phyloP scores from a whole-genome alignment of 768 basidiomycete genomes.

The Leucocoprinus leucothites region DNA sequence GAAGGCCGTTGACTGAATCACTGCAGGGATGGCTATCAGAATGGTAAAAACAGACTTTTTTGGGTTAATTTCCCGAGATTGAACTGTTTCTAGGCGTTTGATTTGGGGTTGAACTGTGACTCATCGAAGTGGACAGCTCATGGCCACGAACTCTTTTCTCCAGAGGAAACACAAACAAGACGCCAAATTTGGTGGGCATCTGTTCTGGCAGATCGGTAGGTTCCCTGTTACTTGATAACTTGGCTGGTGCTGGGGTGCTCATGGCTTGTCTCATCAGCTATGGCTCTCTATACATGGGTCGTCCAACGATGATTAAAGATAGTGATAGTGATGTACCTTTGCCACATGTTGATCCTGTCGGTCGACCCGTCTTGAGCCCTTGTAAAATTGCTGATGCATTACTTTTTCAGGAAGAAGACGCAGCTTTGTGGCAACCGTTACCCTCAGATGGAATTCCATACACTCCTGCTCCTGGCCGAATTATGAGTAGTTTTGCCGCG shows the following conservation, averaged over 20 bases:
- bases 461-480: slow-evolving; percentile 40
- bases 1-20: slow-evolving; percentile 7
- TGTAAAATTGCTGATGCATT: slow-evolving; percentile 3
- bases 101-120: slow-evolving; percentile 78
- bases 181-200: slow-evolving; percentile 83
- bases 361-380: slow-evolving; percentile 7
- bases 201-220: slow-evolving; percentile 66
- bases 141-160: slow-evolving; percentile 57
- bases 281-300: slow-evolving; percentile 74
- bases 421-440: slow-evolving; percentile 50
- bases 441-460: slow-evolving; percentile 39
- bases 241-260: not conserved
- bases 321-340: slow-evolving; percentile 67
- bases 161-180: slow-evolving; percentile 65
- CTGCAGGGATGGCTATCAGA: slow-evolving; percentile 25
- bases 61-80: slow-evolving; percentile 20
- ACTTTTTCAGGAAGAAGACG: slow-evolving; percentile 52
- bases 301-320: slow-evolving; percentile 66
- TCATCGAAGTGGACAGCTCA: slow-evolving; percentile 71
- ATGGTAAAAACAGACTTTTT: slow-evolving; percentile 20
- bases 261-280: slow-evolving; percentile 33
- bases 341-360: slow-evolving; percentile 53
- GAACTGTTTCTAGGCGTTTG: slow-evolving; percentile 56
- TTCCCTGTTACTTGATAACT: not conserved
- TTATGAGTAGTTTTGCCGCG: slow-evolving; percentile 55